phyloP scores from a whole-genome alignment of 441 rosid species.

The Macaranga tanarius region DNA sequence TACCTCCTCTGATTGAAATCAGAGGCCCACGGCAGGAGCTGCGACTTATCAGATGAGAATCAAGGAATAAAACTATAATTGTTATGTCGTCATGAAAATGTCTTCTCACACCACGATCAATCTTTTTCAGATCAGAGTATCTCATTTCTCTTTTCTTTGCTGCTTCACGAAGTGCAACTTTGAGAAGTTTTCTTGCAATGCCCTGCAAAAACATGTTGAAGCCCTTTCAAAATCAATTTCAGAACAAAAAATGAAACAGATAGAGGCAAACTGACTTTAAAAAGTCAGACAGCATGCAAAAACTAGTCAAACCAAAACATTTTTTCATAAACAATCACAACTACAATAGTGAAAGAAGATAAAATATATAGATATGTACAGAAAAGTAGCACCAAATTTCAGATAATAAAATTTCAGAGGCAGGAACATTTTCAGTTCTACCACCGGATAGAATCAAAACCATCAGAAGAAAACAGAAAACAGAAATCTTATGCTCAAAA shows the following conservation, averaged over 20 bases:
- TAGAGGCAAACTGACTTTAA: background rate
- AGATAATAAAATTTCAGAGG: background rate
- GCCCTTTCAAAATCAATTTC: slow-evolving; percentile 7
- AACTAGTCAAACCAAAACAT: too few relatives aligned
- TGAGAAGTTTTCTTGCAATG: slow-evolving; percentile 68
- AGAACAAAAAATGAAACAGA: background rate
- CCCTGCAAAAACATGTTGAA: slow-evolving; percentile 44
- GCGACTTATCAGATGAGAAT: slow-evolving; percentile 47
- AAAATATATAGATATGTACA: background rate
- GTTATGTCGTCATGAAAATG: slow-evolving; percentile 95
- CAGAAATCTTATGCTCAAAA: background rate
- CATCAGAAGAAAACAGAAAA: background rate
- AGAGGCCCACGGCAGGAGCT: slow-evolving; percentile 41
- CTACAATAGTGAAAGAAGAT: background rate
- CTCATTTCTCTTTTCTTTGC: slow-evolving; percentile 95
- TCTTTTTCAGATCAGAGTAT: slow-evolving; percentile 83
- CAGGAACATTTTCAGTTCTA: background rate
- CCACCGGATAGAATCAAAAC: background rate
- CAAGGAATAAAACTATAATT: slow-evolving; percentile 72
- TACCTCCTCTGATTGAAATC: slow-evolving; percentile 61
- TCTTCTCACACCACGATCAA: slow-evolving; percentile 87
- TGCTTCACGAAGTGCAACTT: slow-evolving; percentile 73
- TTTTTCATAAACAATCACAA: background rate
- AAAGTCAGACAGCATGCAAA: background rate
- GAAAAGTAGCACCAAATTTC: background rate